These are phyloP conservation scores for Luvunga scandens DNA, from an alignment of 345 rosid species.

Conservation along the genomic window DNA sequence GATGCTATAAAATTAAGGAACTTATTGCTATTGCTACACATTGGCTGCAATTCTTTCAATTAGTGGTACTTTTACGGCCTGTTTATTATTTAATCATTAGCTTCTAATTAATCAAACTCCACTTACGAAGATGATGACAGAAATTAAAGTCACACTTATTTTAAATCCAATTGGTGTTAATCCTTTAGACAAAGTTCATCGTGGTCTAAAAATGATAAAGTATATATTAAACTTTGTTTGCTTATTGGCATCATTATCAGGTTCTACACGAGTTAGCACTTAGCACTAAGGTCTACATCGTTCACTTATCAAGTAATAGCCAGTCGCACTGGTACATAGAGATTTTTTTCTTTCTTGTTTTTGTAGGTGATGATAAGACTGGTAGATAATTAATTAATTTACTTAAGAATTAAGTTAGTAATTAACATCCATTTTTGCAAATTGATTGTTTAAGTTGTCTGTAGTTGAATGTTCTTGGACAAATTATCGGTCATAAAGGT, in stretches of 20 bases:
- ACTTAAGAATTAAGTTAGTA: constrained; percentile 10
- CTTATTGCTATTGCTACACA: neutral
- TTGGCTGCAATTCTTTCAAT: neutral
- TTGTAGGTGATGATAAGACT: neutral
- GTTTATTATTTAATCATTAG: neutral
- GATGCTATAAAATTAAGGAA: neutral
- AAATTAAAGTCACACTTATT: neutral
- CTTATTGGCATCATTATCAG: neutral
- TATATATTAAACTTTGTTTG: neutral
- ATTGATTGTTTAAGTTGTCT: neutral
- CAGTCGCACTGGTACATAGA: no score
- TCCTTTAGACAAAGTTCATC: constrained; percentile 8
- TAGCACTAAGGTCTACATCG: constrained; percentile 13
- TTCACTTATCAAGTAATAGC: neutral
- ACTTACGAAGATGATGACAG: constrained; percentile 7
- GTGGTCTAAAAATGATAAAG: neutral
- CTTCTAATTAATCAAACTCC: neutral
- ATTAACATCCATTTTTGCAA: neutral
- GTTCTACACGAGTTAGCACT: neutral
- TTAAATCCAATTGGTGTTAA: constrained; percentile 1
- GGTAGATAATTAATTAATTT: neutral
- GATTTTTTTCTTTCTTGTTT: neutral
- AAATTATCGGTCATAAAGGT: neutral
- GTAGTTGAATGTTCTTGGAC: neutral
- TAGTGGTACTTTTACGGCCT: neutral